Evolutionary conservation across 305 asterid genomes (phyloP).

Genomic region (Solanum hybrid): DNA sequence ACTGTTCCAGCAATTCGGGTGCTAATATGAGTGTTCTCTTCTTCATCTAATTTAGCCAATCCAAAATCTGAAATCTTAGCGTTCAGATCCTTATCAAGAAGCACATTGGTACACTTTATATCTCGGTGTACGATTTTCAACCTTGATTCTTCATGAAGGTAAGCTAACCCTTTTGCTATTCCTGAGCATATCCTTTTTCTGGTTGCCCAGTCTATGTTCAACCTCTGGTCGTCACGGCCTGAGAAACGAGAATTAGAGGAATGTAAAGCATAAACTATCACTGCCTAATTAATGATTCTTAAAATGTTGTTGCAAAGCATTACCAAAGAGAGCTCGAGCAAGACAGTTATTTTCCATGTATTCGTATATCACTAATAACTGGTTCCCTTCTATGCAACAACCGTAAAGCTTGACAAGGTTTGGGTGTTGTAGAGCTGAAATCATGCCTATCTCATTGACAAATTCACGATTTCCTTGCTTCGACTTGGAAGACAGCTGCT

Average conservation of each 20-base stretch:
- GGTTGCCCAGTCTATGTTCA: conserved; percentile 73
- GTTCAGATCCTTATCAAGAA: conserved; percentile 64
- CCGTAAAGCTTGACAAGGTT: conserved; percentile 79
- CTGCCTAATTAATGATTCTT: background rate
- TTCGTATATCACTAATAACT: conserved; percentile 68
- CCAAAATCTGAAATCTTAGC: conserved; percentile 96
- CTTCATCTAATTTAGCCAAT: conserved; percentile 87
- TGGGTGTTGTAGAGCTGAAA: conserved; percentile 79
- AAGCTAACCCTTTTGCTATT: conserved; percentile 77
- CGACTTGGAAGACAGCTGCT: conserved; percentile 83
- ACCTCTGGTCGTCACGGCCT: conserved; percentile 50
- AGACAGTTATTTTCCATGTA: conserved; percentile 82
- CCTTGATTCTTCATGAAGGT: conserved; percentile 91
- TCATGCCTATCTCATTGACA: conserved; percentile 87
- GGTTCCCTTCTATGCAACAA: conserved; percentile 86
- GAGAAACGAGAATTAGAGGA: background rate
- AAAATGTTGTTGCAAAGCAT: background rate
- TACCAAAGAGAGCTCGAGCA: conserved; percentile 87
- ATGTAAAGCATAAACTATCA: background rate
- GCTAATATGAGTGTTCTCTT: conserved; percentile 88
- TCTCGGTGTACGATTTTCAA: conserved; percentile 86
- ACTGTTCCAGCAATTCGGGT: conserved; percentile 87
- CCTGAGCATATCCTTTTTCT: conserved; percentile 67
- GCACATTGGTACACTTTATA: conserved; percentile 84
- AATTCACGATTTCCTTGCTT: conserved; percentile 92